Evolutionary conservation across 2,329 filamentous ascomycete species (phyloP), one percentile per base, ranked within the genome.

Genomic region (Catunica adiposa): DNA sequence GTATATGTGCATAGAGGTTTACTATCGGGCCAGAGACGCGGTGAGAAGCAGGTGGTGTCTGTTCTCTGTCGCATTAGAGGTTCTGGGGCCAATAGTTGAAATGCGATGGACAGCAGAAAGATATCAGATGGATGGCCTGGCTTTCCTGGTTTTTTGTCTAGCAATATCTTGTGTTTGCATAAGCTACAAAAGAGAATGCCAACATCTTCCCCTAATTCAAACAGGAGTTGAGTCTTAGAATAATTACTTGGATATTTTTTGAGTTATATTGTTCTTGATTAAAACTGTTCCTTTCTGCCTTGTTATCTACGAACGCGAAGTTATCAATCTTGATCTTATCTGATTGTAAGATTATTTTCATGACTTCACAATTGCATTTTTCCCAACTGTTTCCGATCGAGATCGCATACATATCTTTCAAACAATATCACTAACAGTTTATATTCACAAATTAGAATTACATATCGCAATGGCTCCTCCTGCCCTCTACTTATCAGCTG

Each of bases 281-380:
- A 15, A 34, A 46, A 53, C 23, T 37, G 44, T 47, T 34, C 29
- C 25, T 29, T 47, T 23, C 15, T 31, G 25, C 20, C 23, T 48
- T 55, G 11, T 25, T 34, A 34, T 34, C 29, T 5, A 23, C 42
- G 34, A 50, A 50, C 44, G 9, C 44, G 26, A 48, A 26, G 20
- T 53, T 53, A 53, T 53, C 51, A 53, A 53, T 53, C 51, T 42
- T 54, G 31, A 55, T 55, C 53, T 55, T 55, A 55, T 55, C 53
- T 48, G 53, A 55, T 55, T 55, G 23, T 54, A 15, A 29, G 38
- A 46, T 11, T 25, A 17, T 9, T 51, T 51, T 8, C n/a, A n/a
- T n/a, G n/a, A 14, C n/a, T 31, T 26, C 48, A 42, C 11, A 34
- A 5, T 11, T 5, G 5, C 11, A 34, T 11, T 34, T 34, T 5